These are phyloP conservation scores for Geotrichum aggregatum DNA, from an alignment of 1,139 yeast genomes.

Conservation along the genomic window DNA sequence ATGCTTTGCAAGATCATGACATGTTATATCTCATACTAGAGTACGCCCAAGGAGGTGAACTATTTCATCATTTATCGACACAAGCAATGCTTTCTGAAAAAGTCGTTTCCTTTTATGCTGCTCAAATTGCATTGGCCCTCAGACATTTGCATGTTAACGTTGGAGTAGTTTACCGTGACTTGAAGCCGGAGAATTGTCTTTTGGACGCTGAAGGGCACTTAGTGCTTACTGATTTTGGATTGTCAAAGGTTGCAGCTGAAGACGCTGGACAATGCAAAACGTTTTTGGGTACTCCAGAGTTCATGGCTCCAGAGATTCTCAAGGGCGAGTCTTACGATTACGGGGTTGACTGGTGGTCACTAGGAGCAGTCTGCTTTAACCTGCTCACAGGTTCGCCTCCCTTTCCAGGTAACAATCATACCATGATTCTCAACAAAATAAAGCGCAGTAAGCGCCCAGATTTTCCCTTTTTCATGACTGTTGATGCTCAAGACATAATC, in stretches of 20 bases:
- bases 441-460: conserved; percentile 63
- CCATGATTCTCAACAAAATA: conserved; percentile 76
- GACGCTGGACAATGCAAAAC: conserved; percentile 57
- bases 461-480: conserved; percentile 75
- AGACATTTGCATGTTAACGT: conserved; percentile 72
- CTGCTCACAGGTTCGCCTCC: conserved; percentile 91
- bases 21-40: conserved; percentile 78
- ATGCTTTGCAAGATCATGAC: conserved; percentile 81
- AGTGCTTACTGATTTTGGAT: conserved; percentile 86
- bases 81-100: conserved; percentile 80
- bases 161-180: conserved; percentile 85
- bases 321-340: conserved; percentile 82
- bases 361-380: conserved; percentile 86
- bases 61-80: conserved; percentile 79
- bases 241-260: conserved; percentile 61
- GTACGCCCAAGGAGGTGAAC: conserved; percentile 90
- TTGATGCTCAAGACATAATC: conserved; percentile 80
- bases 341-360: conserved; percentile 95
- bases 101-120: conserved; percentile 75
- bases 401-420: conserved; percentile 83
- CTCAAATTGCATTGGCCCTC: conserved; percentile 80
- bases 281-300: conserved; percentile 90
- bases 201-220: conserved; percentile 74
- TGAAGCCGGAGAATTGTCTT: conserved; percentile 91
- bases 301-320: conserved; percentile 93